phyloP scores from a whole-genome alignment of 108 stramenopile genomes.

The Conticribra guillardii region DNA sequence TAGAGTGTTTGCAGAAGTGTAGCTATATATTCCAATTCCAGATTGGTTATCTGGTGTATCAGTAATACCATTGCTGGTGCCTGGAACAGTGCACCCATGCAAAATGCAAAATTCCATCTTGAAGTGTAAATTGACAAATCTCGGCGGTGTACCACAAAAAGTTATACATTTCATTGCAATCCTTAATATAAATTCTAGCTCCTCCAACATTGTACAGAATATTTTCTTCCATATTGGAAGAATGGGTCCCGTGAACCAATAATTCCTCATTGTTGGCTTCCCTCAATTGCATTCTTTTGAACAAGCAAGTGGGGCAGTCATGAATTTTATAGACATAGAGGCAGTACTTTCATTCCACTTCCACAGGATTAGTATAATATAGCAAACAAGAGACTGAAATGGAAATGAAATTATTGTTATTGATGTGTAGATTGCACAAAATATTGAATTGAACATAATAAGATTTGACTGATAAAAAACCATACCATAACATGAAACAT shows the following conservation, averaged over 20 bases:
- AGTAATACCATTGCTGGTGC: slow-evolving; percentile 48
- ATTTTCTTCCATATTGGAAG: slow-evolving; percentile 47
- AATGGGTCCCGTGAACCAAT: slow-evolving; percentile 65
- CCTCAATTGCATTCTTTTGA: slow-evolving; percentile 64
- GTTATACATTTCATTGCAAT: slow-evolving; percentile 76
- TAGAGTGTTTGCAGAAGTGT: slow-evolving; percentile 12
- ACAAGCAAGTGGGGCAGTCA: slow-evolving; percentile 56
- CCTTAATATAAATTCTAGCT: slow-evolving; percentile 64
- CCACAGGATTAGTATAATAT: too few species aligned
- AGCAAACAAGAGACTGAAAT: too few species aligned
- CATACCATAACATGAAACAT: too few species aligned
- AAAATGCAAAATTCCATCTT: slow-evolving; percentile 30
- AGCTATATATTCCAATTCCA: slow-evolving; percentile 51
- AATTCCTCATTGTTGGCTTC: slow-evolving; percentile 64
- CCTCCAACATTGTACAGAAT: slow-evolving; percentile 67
- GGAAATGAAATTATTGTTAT: too few species aligned
- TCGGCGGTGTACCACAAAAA: slow-evolving; percentile 56
- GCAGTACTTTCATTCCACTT: slow-evolving; percentile 58
- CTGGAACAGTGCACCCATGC: slow-evolving; percentile 66
- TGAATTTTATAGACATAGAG: slow-evolving; percentile 56
- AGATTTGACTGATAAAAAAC: too few species aligned
- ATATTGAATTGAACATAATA: slow-evolving; percentile 58
- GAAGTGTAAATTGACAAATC: slow-evolving; percentile 59
- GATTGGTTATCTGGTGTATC: slow-evolving; percentile 61
- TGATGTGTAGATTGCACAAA: slow-evolving; percentile 75